These are phyloP conservation scores for Acanthamoeba triangularis DNA, from an alignment of 208 protist species.

Conservation along the genomic window DNA sequence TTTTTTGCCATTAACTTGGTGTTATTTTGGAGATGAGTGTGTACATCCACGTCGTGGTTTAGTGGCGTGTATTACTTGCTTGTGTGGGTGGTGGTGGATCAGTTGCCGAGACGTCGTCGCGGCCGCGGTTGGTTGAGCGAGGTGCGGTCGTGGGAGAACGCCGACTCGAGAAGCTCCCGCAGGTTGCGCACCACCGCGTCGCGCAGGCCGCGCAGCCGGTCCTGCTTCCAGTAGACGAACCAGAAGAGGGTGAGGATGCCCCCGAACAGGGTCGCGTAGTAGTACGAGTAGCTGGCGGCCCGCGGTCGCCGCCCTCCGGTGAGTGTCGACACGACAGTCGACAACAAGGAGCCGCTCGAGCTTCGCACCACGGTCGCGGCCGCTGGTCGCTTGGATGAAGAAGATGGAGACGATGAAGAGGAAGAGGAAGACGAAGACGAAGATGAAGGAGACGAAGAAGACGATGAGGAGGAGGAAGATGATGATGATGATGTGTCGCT, in stretches of 20 bases:
- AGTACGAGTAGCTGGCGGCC: not conserved
- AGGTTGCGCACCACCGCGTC: not conserved
- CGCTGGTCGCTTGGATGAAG: not conserved
- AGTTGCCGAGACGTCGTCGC: not conserved
- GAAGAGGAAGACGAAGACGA: not conserved
- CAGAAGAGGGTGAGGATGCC: slow-evolving; percentile 14
- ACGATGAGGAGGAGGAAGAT: not conserved
- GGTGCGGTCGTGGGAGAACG: slow-evolving; percentile 3
- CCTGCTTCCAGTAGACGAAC: slow-evolving; percentile 14
- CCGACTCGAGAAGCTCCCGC: slow-evolving; percentile 1
- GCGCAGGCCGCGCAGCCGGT: not conserved
- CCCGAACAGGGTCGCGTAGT: not conserved
- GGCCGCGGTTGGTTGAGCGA: slow-evolving; percentile 4
- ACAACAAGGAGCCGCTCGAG: not conserved
- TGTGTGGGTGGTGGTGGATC: not conserved
- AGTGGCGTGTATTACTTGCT: too few species aligned
- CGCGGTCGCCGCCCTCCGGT: not conserved
- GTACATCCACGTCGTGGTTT: too few species aligned
- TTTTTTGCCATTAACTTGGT: too few species aligned
- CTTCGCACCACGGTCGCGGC: not conserved
- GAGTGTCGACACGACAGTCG: not conserved
- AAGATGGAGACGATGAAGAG: not conserved
- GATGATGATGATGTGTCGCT: not conserved
- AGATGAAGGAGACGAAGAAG: not conserved
- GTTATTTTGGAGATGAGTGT: too few species aligned